Conservation (phyloP, 208 protist genomes). For the Herpetomonas samuelpessoai region DNA sequence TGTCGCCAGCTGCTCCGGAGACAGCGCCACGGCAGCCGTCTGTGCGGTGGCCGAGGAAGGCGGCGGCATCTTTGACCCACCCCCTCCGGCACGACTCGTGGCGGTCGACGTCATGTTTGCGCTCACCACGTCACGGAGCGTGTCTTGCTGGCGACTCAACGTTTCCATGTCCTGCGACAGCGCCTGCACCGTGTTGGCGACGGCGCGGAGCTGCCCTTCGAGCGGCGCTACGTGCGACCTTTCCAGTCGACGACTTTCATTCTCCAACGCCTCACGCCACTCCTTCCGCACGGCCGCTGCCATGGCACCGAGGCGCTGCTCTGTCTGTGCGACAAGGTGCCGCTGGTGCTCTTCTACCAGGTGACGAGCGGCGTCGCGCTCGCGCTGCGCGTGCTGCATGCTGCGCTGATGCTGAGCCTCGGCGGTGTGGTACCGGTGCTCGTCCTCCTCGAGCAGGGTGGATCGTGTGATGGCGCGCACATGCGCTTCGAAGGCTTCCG, state of each 20-base stretch:
- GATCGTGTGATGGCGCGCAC: slow-evolving; percentile 39
- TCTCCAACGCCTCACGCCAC: slow-evolving; percentile 12
- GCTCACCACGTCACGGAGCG: neutral
- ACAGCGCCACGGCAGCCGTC: neutral
- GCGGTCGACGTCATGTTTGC: no score
- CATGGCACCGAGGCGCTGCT: slow-evolving; percentile 7
- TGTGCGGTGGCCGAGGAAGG: no score
- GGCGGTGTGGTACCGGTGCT: slow-evolving; percentile 23
- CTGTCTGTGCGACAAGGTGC: slow-evolving; percentile 10
- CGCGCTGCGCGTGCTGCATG: neutral
- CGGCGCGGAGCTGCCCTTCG: neutral
- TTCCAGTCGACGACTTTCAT: no score
- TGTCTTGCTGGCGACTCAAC: slow-evolving; percentile 2
- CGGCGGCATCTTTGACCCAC: neutral
- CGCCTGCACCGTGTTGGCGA: slow-evolving; percentile 5
- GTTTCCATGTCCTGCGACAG: slow-evolving; percentile 11
- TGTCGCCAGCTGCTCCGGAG: neutral
- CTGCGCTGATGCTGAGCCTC: neutral
- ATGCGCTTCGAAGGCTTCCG: slow-evolving; percentile 48
- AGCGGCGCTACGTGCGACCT: neutral
- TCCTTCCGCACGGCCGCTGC: slow-evolving; percentile 18
- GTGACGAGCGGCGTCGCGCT: slow-evolving; percentile 12
- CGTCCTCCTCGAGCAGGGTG: slow-evolving; percentile 45
- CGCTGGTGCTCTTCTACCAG: slow-evolving; percentile 16
- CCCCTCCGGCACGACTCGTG: neutral